Conservation (phyloP, 2,329 filamentous ascomycete species). For the Penicillium brasilianum region DNA sequence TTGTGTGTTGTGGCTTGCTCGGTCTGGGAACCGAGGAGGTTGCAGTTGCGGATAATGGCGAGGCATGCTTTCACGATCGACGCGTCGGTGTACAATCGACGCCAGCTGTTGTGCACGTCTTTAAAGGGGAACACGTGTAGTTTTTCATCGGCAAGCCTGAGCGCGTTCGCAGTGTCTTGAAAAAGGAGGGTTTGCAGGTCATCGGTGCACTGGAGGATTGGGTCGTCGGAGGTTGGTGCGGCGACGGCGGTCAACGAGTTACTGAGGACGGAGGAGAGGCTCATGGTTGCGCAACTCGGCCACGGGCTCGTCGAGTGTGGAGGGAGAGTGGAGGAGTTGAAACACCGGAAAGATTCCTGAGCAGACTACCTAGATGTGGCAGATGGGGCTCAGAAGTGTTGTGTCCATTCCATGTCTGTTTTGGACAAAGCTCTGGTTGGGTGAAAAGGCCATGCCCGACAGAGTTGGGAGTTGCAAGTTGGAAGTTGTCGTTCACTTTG, state of each 20-base stretch:
- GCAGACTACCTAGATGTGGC: no score
- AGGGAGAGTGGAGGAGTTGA: neutral
- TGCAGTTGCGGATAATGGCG: slow-evolving; percentile 34
- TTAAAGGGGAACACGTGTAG: slow-evolving; percentile 62
- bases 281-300: slow-evolving; percentile 20
- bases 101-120: slow-evolving; percentile 61
- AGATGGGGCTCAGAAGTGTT: neutral
- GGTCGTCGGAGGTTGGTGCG: slow-evolving; percentile 38
- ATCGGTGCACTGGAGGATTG: slow-evolving; percentile 44
- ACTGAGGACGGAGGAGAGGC: slow-evolving; percentile 31
- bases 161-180: slow-evolving; percentile 46
- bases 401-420: neutral
- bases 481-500: neutral
- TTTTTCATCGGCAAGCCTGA: slow-evolving; percentile 57
- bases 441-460: neutral
- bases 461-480: neutral
- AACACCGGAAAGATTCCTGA: neutral
- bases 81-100: slow-evolving; percentile 63
- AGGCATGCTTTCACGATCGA: slow-evolving; percentile 54
- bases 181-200: slow-evolving; percentile 34
- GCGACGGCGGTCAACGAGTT: slow-evolving; percentile 36
- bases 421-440: neutral
- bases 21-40: slow-evolving; percentile 21
- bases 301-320: neutral
- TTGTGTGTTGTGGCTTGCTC: neutral